Conservation (phyloP, 1,284 basidiomycete genomes). For the Cutaneotrichosporon cyanovorans region DNA sequence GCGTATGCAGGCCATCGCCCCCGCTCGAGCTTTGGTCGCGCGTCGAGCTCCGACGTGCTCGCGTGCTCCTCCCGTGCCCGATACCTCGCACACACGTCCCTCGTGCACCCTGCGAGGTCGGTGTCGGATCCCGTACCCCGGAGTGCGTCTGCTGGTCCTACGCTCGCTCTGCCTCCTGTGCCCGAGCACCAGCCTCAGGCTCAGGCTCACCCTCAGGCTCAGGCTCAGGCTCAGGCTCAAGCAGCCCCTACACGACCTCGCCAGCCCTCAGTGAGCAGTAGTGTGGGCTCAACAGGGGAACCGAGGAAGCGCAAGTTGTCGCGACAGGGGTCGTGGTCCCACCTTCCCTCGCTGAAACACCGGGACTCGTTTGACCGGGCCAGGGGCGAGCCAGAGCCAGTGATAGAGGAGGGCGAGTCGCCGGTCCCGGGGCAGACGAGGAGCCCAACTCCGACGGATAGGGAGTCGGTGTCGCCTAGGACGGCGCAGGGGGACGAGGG, state of each 20-base stretch:
- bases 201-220: no score
- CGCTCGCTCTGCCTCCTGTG: conserved; percentile 1
- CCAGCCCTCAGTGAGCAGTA: no score
- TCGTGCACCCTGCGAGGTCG: conserved; percentile 1
- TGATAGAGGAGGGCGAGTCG: conserved; percentile 8
- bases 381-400: conserved; percentile 5
- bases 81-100: conserved; percentile 9
- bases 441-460: conserved; percentile 15
- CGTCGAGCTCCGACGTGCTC: conserved; percentile 16
- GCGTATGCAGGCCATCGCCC: conserved; percentile 9
- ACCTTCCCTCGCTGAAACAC: conserved; percentile 15
- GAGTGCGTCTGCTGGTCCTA: conserved; percentile 14
- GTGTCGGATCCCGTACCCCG: conserved; percentile 18
- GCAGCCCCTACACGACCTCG: not conserved
- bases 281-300: not conserved
- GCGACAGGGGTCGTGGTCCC: conserved; percentile 19
- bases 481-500: conserved; percentile 1
- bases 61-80: conserved; percentile 20
- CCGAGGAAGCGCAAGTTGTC: conserved; percentile 16
- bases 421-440: conserved; percentile 17
- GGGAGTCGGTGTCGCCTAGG: conserved; percentile 15
- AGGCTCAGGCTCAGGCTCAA: not conserved
- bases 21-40: conserved; percentile 18
- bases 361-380: conserved; percentile 21
- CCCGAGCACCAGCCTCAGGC: not conserved